A percentile compares a stretch with the other conserved stretches of the same genome.
These are phyloP conservation scores for Pythium aquatile DNA, from an alignment of 352 stramenopile species.

Conservation along the genomic window DNA sequence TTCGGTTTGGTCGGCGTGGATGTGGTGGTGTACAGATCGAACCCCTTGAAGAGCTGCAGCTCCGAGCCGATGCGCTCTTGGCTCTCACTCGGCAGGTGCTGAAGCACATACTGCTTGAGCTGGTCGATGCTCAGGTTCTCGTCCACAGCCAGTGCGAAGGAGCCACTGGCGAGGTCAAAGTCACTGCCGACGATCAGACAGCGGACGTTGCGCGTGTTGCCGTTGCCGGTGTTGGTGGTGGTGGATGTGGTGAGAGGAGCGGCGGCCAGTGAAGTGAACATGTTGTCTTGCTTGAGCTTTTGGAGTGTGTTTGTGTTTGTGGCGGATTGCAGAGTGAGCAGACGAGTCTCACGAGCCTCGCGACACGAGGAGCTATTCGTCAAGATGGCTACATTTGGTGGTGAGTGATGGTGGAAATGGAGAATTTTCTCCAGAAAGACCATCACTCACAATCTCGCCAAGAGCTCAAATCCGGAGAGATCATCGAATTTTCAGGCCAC, in stretches of 20 bases:
- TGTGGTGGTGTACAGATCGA: conserved; percentile 19
- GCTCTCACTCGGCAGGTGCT: neutral
- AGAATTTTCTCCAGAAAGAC: conserved; percentile 20
- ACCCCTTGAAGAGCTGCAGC: conserved; percentile 27
- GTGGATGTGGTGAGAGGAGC: neutral
- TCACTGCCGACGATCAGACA: conserved; percentile 27
- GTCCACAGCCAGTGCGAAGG: conserved; percentile 20
- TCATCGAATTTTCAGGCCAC: neutral
- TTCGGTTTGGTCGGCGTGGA: conserved; percentile 8
- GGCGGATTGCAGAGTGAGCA: conserved; percentile 17
- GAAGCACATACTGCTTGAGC: conserved; percentile 19
- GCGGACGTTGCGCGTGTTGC: conserved; percentile 12
- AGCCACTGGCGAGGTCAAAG: conserved; percentile 19
- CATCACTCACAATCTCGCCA: conserved; percentile 12
- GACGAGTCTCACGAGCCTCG: neutral
- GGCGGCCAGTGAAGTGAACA: conserved; percentile 3
- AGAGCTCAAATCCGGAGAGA: neutral
- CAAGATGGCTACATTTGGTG: conserved; percentile 20
- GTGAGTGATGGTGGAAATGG: conserved; percentile 23
- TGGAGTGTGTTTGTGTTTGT: neutral
- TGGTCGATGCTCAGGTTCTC: conserved; percentile 19
- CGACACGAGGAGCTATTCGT: neutral
- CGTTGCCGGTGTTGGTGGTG: neutral
- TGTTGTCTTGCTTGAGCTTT: neutral
- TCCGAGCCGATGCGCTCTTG: conserved; percentile 11